Evolutionary conservation across 768 basidiomycete genomes (phyloP).

Genomic region (Boletus insuetus): DNA sequence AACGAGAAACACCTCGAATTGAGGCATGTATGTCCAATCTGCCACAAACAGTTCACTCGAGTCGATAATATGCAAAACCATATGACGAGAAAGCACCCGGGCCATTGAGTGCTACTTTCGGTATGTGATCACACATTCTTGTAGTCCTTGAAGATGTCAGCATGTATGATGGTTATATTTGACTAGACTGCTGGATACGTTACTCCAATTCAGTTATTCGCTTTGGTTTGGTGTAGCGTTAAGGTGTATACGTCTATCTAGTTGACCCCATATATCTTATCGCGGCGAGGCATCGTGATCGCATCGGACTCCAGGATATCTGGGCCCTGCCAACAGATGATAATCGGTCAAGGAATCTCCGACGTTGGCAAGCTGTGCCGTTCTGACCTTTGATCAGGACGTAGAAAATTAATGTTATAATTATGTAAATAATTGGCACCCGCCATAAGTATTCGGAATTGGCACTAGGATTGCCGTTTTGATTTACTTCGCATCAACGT

Average conservation of each 20-base stretch:
- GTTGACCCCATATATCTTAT: background rate
- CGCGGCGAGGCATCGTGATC: too few relatives aligned
- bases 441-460: too few relatives aligned
- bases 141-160: background rate
- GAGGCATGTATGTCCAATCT: conserved; percentile 15
- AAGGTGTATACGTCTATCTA: background rate
- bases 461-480: background rate
- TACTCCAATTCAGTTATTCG: background rate
- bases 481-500: background rate
- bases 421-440: too few relatives aligned
- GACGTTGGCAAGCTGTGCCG: background rate
- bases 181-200: background rate
- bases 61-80: conserved; percentile 18
- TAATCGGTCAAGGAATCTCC: background rate
- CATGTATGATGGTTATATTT: background rate
- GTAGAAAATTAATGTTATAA: background rate
- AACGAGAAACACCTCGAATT: conserved; percentile 24
- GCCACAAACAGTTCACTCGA: conserved; percentile 24
- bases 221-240: background rate
- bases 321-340: background rate
- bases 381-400: too few relatives aligned
- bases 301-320: too few relatives aligned
- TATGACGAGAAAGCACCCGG: conserved; percentile 3
- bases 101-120: background rate
- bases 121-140: background rate